These are phyloP conservation scores for Fusarium hostae DNA, from an alignment of 2,329 filamentous ascomycete genomes.

Conservation along the genomic window DNA sequence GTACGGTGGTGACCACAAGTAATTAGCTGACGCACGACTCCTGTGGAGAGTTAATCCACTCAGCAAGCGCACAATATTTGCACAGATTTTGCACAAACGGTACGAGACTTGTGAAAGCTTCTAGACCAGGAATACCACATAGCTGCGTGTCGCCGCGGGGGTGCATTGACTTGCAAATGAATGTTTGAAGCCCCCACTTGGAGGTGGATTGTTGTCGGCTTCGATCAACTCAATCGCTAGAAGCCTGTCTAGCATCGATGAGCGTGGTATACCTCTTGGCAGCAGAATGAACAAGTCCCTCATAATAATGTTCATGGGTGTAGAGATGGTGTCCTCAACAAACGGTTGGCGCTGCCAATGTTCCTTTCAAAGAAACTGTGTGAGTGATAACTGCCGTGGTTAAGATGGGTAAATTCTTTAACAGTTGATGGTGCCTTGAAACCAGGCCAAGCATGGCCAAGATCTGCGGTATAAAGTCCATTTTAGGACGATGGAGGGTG, in stretches of 20 bases:
- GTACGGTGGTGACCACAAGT: conserved; percentile 4
- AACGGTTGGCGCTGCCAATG: neutral
- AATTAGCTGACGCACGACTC: conserved; percentile 25
- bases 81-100: conserved; percentile 14
- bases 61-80: conserved; percentile 2
- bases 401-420: conserved; percentile 26
- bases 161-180: conserved; percentile 39
- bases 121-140: neutral
- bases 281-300: neutral
- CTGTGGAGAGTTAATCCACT: neutral
- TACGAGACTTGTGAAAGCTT: conserved; percentile 15
- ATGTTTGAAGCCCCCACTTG: conserved; percentile 22
- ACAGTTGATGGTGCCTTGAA: conserved; percentile 16
- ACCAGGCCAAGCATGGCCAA: conserved; percentile 18
- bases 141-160: conserved; percentile 1
- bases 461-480: conserved; percentile 32
- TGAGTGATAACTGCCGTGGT: conserved; percentile 1
- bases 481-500: conserved; percentile 22
- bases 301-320: neutral
- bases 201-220: neutral
- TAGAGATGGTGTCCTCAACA: neutral
- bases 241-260: neutral
- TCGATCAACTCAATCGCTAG: conserved; percentile 6
- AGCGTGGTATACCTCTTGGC: neutral
- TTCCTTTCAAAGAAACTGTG: neutral